phyloP scores from a whole-genome alignment of 768 basidiomycete species.

The Crassisporium funariophilum region DNA sequence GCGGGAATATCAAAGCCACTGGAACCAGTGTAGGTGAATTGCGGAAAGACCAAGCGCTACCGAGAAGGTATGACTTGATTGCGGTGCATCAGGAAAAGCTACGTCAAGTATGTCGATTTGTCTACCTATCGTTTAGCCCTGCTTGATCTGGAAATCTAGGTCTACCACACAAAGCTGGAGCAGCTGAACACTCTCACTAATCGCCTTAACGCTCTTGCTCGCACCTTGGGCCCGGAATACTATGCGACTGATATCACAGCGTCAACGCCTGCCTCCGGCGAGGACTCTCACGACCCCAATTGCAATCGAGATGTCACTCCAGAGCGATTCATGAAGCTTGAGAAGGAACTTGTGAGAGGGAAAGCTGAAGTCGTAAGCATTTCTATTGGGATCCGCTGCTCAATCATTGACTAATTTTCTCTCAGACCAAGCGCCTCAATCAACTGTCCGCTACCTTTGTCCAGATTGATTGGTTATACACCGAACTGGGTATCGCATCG shows the following conservation, averaged over 20 bases:
- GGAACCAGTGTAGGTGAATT: conserved; percentile 69
- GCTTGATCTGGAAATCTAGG: conserved; percentile 31
- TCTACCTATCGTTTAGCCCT: too few relatives aligned
- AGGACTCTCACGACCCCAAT: conserved; percentile 35
- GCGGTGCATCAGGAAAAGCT: conserved; percentile 76
- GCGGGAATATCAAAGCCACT: conserved; percentile 68
- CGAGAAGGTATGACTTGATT: conserved; percentile 68
- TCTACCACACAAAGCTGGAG: conserved; percentile 78
- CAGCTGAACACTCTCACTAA: conserved; percentile 71
- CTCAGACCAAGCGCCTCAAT: conserved; percentile 65
- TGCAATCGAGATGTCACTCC: conserved; percentile 73
- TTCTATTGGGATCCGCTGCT: background rate
- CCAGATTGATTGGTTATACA: conserved; percentile 81
- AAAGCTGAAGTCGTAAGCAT: conserved; percentile 81
- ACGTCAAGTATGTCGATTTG: conserved; percentile 74
- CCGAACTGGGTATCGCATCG: conserved; percentile 75
- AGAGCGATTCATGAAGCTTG: conserved; percentile 77
- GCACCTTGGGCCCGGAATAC: conserved; percentile 62
- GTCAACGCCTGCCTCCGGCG: conserved; percentile 43
- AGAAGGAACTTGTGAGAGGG: conserved; percentile 82
- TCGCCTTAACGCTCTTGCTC: conserved; percentile 59
- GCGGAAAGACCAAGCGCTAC: conserved; percentile 71
- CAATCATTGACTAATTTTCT: background rate
- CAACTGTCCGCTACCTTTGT: conserved; percentile 64
- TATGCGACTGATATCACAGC: conserved; percentile 58